A percentile compares a stretch with the other conserved stretches of the same genome.
These are phyloP conservation scores for Willaertia magna DNA, from an alignment of 208 protist species.

Conservation along the genomic window DNA sequence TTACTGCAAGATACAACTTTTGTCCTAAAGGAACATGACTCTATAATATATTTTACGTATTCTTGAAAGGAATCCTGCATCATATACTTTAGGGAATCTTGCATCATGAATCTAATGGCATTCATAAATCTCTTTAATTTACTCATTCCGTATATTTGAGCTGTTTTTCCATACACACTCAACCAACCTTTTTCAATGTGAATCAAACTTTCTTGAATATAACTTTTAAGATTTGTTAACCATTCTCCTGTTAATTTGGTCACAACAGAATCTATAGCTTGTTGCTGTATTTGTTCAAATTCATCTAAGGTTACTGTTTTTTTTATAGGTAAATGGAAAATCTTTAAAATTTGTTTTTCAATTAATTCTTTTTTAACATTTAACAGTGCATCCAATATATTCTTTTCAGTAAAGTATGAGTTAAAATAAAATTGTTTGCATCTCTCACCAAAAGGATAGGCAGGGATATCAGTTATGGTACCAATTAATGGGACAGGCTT, in stretches of 20 bases:
- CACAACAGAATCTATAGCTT: constrained; percentile 50
- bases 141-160: constrained; percentile 88
- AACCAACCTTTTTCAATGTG: constrained; percentile 94
- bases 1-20: constrained; percentile 32
- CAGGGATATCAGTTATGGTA: not conserved
- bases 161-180: constrained; percentile 78
- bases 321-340: constrained; percentile 70
- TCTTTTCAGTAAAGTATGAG: constrained; percentile 77
- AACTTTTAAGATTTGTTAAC: constrained; percentile 65
- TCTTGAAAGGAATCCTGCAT: constrained; percentile 65
- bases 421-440: constrained; percentile 69
- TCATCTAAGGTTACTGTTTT: constrained; percentile 66
- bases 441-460: constrained; percentile 51
- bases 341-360: constrained; percentile 60
- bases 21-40: constrained; percentile 68
- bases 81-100: constrained; percentile 76
- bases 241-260: constrained; percentile 72
- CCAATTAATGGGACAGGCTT: constrained; percentile 21
- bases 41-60: constrained; percentile 73
- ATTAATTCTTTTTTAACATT: constrained; percentile 67
- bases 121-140: constrained; percentile 93
- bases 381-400: constrained; percentile 70
- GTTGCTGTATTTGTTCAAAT: constrained; percentile 59
- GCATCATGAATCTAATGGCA: constrained; percentile 92
- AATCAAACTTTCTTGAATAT: constrained; percentile 62